These are phyloP conservation scores for Eucalyptus melliodora DNA, from an alignment of 345 rosid species.

Conservation along the genomic window DNA sequence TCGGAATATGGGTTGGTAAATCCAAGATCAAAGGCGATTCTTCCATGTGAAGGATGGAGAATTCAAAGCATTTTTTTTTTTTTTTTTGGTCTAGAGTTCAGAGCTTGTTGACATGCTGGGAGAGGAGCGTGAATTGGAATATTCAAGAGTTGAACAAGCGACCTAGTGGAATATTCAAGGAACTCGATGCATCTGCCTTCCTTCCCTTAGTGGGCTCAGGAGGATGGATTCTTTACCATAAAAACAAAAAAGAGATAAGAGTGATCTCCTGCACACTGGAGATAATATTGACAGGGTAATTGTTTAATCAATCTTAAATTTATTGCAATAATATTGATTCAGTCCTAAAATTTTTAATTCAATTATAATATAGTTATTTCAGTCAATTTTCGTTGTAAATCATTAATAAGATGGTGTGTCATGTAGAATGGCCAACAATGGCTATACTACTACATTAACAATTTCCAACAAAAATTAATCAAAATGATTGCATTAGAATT, in stretches of 20 bases:
- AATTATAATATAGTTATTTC: accelerated
- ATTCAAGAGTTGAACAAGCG: neutral
- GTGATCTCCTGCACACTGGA: neutral
- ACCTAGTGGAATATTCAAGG: neutral
- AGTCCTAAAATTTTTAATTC: accelerated
- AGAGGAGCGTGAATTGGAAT: neutral
- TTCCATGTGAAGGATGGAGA: neutral
- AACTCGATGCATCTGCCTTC: neutral
- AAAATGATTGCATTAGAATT: neutral
- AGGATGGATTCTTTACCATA: neutral
- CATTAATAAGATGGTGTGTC: neutral
- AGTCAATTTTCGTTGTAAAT: accelerated
- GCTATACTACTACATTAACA: neutral
- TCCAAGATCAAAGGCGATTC: neutral
- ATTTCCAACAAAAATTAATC: too few species aligned
- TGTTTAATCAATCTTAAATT: neutral
- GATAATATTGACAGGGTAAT: neutral
- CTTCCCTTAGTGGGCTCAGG: neutral
- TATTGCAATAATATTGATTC: neutral
- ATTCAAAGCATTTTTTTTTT: neutral
- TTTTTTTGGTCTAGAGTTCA: too few species aligned
- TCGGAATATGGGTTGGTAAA: neutral
- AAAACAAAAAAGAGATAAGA: neutral
- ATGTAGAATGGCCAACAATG: neutral
- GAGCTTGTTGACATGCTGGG: neutral